Conservation (phyloP, 495 filamentous ascomycete species). For the Penicillium alfredii region DNA sequence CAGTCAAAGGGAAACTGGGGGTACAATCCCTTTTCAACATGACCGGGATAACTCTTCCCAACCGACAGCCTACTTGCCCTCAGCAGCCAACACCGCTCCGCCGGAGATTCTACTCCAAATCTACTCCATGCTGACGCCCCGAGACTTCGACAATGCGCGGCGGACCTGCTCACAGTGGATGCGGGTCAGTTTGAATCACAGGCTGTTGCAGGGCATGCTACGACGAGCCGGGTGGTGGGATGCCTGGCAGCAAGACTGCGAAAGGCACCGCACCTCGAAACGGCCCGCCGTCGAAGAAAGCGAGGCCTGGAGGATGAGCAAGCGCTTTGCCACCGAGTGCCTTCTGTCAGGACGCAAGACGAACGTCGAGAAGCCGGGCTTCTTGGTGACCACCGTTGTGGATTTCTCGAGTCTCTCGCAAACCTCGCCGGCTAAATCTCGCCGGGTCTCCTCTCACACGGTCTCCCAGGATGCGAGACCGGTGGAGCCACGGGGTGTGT, state of each 20-base stretch:
- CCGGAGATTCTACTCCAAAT: constrained; percentile 59
- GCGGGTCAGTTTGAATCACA: constrained; percentile 51
- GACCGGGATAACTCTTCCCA: background rate
- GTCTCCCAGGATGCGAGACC: background rate
- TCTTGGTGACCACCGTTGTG: constrained; percentile 29
- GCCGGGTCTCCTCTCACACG: background rate
- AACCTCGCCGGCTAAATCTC: constrained; percentile 9
- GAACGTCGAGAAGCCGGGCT: constrained; percentile 42
- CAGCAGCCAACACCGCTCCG: constrained; percentile 44
- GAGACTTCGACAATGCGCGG: constrained; percentile 62
- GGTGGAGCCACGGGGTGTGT: background rate
- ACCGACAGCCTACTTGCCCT: constrained; percentile 2
- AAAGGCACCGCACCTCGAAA: constrained; percentile 15
- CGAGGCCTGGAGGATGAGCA: constrained; percentile 53
- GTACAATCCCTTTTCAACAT: no score
- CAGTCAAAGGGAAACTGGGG: no score
- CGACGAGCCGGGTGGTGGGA: constrained; percentile 56
- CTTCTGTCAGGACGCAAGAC: constrained; percentile 45
- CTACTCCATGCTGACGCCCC: constrained; percentile 47
- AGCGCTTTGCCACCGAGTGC: constrained; percentile 56
- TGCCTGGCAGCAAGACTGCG: constrained; percentile 35
- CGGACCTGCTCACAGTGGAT: constrained; percentile 63
- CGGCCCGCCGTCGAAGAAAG: constrained; percentile 24
- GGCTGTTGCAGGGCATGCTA: constrained; percentile 48
- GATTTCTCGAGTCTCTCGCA: constrained; percentile 30